Evolutionary conservation across 2,329 filamentous ascomycete species (phyloP).

Genomic region (Colletotrichum caudatum): DNA sequence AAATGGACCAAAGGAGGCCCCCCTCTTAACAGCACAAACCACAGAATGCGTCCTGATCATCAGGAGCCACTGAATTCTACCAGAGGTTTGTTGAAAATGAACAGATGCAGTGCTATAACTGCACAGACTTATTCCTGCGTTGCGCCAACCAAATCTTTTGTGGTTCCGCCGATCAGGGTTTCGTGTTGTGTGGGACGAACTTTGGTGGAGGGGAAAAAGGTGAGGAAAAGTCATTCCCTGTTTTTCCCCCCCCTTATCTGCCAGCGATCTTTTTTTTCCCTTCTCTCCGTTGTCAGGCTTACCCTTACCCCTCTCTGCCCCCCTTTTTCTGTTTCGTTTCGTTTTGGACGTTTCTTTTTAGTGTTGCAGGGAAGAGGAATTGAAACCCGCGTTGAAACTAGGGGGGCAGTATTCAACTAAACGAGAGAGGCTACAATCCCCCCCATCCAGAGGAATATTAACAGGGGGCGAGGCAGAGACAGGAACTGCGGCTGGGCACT

Average conservation of each 20-base stretch:
- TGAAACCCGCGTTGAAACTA: slow-evolving; percentile 25
- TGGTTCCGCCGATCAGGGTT: slow-evolving; percentile 21
- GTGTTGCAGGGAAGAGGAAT: slow-evolving; percentile 35
- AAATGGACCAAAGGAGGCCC: neutral
- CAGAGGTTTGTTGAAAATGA: neutral
- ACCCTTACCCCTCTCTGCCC: neutral
- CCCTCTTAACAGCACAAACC: neutral
- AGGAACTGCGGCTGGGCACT: neutral
- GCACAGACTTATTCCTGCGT: neutral
- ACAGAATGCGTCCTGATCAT: neutral
- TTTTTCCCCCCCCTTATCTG: neutral
- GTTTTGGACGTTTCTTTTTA: slow-evolving; percentile 37
- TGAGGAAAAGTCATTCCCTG: slow-evolving; percentile 15
- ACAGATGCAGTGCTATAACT: neutral
- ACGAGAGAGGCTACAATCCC: neutral
- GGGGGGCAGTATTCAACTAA: slow-evolving; percentile 26
- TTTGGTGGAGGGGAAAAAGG: neutral
- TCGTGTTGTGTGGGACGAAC: slow-evolving; percentile 23
- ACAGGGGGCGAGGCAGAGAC: neutral
- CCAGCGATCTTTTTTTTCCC: too few relatives aligned
- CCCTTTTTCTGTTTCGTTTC: slow-evolving; percentile 35
- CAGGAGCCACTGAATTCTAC: neutral
- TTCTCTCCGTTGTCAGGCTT: neutral
- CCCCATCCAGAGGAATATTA: neutral
- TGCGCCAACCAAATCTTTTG: neutral